Percentiles rank a stretch among this genome's conserved stretches.
phyloP scores from a whole-genome alignment of 495 filamentous ascomycete genomes.

The Neurospora tetraspora region DNA sequence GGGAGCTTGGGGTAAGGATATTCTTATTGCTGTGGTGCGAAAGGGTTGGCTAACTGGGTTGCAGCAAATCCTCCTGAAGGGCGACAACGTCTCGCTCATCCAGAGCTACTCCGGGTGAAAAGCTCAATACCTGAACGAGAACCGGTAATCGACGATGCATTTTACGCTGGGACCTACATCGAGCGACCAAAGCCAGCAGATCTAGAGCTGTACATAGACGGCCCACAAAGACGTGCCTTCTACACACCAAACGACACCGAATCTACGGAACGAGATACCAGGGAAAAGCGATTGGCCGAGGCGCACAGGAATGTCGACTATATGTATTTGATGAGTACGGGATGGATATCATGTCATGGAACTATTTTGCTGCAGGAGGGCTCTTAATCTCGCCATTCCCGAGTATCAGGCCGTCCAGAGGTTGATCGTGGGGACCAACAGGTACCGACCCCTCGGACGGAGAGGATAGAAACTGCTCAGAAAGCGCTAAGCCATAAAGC shows the following conservation, averaged over 20 bases:
- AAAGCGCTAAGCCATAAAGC: constrained; percentile 76
- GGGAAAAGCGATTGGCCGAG: constrained; percentile 2
- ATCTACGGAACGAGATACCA: constrained; percentile 13
- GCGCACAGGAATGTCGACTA: constrained; percentile 7
- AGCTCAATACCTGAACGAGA: not conserved
- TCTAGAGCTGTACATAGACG: not conserved
- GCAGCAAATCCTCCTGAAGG: constrained; percentile 94
- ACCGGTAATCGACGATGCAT: not conserved
- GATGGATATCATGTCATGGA: not conserved
- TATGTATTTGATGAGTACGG: not conserved
- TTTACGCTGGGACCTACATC: not conserved
- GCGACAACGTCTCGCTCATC: constrained; percentile 93
- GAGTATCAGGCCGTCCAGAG: constrained; percentile 36
- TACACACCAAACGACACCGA: not conserved
- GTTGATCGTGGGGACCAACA: constrained; percentile 35
- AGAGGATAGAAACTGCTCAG: constrained; percentile 68
- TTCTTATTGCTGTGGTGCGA: not conserved
- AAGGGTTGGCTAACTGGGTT: constrained; percentile 17
- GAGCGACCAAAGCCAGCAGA: not conserved
- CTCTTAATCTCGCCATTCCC: constrained; percentile 36
- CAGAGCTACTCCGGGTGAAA: constrained; percentile 55
- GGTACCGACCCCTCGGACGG: constrained; percentile 28
- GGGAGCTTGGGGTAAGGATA: constrained; percentile 54
- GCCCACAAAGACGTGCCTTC: not conserved
- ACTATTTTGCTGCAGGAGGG: constrained; percentile 2